These are phyloP conservation scores for Apiosordaria backusii DNA, from an alignment of 495 filamentous ascomycete species.

Conservation along the genomic window DNA sequence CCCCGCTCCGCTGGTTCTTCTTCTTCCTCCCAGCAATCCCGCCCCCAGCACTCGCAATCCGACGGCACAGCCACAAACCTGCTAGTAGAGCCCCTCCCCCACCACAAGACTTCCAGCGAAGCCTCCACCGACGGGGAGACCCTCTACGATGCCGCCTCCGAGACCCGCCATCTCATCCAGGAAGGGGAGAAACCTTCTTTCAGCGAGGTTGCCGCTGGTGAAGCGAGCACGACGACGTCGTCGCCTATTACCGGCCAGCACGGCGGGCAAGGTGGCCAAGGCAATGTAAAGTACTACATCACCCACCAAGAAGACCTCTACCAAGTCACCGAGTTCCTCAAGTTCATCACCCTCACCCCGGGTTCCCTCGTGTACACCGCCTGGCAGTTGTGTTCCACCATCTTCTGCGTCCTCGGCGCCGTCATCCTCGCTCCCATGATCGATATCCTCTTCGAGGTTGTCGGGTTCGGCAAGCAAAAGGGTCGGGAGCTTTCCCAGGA, in stretches of 20 bases:
- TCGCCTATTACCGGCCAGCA: not conserved
- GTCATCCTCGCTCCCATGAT: slow-evolving; percentile 21
- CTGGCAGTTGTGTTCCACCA: slow-evolving; percentile 60
- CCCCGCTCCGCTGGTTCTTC: slow-evolving; percentile 12
- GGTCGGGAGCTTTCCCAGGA: not conserved
- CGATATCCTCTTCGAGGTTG: not conserved
- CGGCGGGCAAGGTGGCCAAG: not conserved
- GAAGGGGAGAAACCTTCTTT: slow-evolving; percentile 6
- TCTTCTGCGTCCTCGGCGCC: slow-evolving; percentile 59
- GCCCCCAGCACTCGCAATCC: slow-evolving; percentile 4
- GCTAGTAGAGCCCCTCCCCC: not conserved
- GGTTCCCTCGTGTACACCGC: slow-evolving; percentile 46
- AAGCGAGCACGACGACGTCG: not conserved
- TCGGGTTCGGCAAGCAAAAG: not conserved
- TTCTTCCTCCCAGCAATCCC: slow-evolving; percentile 16
- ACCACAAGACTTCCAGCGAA: not conserved
- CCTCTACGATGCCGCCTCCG: not conserved
- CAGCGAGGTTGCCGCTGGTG: slow-evolving; percentile 7
- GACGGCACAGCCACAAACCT: not conserved
- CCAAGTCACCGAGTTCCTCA: slow-evolving; percentile 72
- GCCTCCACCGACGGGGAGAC: not conserved
- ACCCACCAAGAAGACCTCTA: slow-evolving; percentile 76
- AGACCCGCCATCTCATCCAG: slow-evolving; percentile 1
- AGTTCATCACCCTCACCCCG: slow-evolving; percentile 55
- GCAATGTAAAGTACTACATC: slow-evolving; percentile 57